Evolutionary conservation across 1,139 yeast genomes (phyloP), one percentile per base, ranked within the genome.

Genomic region (Yamadazyma triangularis): DNA sequence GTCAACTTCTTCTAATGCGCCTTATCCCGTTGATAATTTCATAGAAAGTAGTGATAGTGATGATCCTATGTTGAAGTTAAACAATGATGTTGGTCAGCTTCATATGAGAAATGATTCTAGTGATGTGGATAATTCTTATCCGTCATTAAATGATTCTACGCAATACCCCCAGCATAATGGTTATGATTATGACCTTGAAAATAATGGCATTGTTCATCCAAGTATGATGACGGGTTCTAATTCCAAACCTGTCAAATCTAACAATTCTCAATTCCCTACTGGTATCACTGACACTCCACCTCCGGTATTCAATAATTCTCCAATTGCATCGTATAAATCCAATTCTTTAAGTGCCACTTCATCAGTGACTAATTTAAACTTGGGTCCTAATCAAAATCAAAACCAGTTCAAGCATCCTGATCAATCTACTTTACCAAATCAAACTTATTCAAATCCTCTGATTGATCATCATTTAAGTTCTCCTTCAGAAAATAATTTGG

Each of bases 281-380:
- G 22, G 21, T 20, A 16, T 47, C 30, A 48, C 39, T 4, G 27
- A 30, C 29, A 47, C 54, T 11, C 56, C 57, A 22, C 56, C 57
- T 10, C 36, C 29, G 11, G 26, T 27, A 7, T 33, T 31, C 11
- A 23, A 27, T 20, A 12, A 15, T 3, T 4, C 18, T 13, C 35
- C 26, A 24, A 25, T 42, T 5, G 36, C 45, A 8, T 57, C 64
- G 3, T 67, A 68, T 5, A 48, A 53, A 13, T 53, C 62, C 11
- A 50, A 52, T 32, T 54, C 66, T 2, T 41, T 59, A 23, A 60
- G 68, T 25, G 56, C 67, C 8, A 53, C 65, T 5, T 63, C 70
- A 1, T 63, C 69, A 5, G 60, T 64, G 2, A 59, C 69, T 14
- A 64, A 64, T 41, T 49, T 64, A 32, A 60, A 60, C 32, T 44